These are phyloP conservation scores for Naumovozyma castellii DNA, from an alignment of 805 yeast species.

Conservation along the genomic window DNA sequence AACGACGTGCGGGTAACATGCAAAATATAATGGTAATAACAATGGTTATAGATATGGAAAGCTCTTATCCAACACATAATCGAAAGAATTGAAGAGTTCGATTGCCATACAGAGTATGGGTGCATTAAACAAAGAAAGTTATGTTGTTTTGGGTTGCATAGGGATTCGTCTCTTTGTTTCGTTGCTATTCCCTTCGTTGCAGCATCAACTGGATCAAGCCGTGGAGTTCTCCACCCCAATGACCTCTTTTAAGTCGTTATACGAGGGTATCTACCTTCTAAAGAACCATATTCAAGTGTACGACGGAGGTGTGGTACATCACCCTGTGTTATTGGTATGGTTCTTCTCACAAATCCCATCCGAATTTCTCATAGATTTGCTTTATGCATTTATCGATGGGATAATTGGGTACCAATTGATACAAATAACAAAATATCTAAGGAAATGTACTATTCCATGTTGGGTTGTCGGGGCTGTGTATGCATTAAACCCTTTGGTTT, in stretches of 20 bases:
- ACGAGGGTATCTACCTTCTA: conserved; percentile 59
- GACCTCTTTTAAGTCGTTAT: conserved; percentile 36
- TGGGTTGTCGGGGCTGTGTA: conserved; percentile 53
- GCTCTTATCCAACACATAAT: not conserved
- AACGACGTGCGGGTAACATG: not conserved
- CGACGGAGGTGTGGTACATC: conserved; percentile 80
- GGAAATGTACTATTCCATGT: conserved; percentile 11
- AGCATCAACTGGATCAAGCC: conserved; percentile 20
- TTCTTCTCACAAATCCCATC: conserved; percentile 15
- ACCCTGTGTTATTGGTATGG: conserved; percentile 64
- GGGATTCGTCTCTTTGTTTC: conserved; percentile 11
- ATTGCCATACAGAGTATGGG: not conserved
- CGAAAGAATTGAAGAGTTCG: not conserved
- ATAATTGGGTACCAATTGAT: conserved; percentile 47
- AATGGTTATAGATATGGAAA: too few relatives aligned
- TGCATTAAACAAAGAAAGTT: not conserved
- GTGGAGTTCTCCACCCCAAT: conserved; percentile 31
- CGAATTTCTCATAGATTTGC: conserved; percentile 14
- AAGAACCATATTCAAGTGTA: conserved; percentile 54
- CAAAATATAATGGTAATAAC: too few relatives aligned
- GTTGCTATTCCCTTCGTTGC: conserved; percentile 20
- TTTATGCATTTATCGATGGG: conserved; percentile 55
- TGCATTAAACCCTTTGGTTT: conserved; percentile 70
- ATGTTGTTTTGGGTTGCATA: conserved; percentile 2
- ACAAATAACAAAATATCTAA: conserved; percentile 32